phyloP scores from a whole-genome alignment of 1,284 basidiomycete species.

The Apiotrichum laibachii region DNA sequence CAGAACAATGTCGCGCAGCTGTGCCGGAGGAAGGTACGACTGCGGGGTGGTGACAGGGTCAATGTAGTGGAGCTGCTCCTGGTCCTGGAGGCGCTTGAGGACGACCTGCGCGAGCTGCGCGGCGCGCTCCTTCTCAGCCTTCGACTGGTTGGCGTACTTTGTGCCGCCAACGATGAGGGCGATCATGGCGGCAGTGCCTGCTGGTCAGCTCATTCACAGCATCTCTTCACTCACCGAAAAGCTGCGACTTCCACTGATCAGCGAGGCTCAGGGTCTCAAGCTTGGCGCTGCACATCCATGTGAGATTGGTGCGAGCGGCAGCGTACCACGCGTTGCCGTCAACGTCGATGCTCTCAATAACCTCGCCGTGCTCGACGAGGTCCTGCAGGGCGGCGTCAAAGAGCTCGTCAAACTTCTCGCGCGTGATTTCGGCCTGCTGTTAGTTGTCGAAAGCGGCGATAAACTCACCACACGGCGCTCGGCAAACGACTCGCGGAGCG shows the following conservation, averaged over 20 bases:
- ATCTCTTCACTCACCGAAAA: slow-evolving; percentile 60
- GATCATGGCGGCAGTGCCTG: slow-evolving; percentile 43
- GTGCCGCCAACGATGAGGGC: slow-evolving; percentile 40
- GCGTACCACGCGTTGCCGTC: slow-evolving; percentile 76
- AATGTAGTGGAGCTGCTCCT: slow-evolving; percentile 63
- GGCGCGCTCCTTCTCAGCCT: slow-evolving; percentile 67
- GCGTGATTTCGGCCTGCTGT: slow-evolving; percentile 32
- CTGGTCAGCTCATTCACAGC: slow-evolving; percentile 16
- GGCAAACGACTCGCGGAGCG: slow-evolving; percentile 43
- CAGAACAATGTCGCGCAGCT: slow-evolving; percentile 85
- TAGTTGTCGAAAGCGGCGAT: slow-evolving; percentile 1
- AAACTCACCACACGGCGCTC: slow-evolving; percentile 37
- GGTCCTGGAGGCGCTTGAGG: slow-evolving; percentile 76
- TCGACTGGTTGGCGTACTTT: slow-evolving; percentile 56
- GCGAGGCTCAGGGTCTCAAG: slow-evolving; percentile 68
- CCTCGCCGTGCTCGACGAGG: slow-evolving; percentile 72
- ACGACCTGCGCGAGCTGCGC: slow-evolving; percentile 74
- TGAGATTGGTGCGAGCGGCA: slow-evolving; percentile 68
- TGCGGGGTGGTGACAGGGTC: slow-evolving; percentile 76
- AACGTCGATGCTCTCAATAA: slow-evolving; percentile 68
- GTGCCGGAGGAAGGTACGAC: slow-evolving; percentile 80
- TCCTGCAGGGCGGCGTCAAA: slow-evolving; percentile 71
- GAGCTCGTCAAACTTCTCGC: slow-evolving; percentile 43
- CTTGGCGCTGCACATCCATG: slow-evolving; percentile 66
- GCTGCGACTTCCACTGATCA: slow-evolving; percentile 65